Evolutionary conservation across 495 filamentous ascomycete species (phyloP), one percentile per base, ranked within the genome.

Genomic region (Jackrogersella multiformis): DNA sequence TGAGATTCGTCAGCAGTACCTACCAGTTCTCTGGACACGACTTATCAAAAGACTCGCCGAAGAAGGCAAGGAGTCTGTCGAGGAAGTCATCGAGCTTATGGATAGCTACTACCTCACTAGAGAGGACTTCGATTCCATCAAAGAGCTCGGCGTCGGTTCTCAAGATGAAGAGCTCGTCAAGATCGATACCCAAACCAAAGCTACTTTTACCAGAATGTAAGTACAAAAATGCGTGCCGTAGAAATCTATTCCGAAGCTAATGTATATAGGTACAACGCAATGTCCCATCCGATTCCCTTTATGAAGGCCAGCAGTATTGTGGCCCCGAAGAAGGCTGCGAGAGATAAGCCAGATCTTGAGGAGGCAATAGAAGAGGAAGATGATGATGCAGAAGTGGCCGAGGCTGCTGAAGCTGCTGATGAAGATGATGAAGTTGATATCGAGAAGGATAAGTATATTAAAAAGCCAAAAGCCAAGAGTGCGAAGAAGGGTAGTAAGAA

Each of bases 71-170:
- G 90, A 93, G 0, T 81, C 83, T 23, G 87, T 95, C 32, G 80
- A 84, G 0, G 85, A 87, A n/a, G 81, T 82, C 13, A 96, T 97
- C 71, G 85, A 93, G 28, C 81, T 97, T 41, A 97, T 99, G 95
- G 95, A 99, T 72, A 90, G 89, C 75, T 99, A 99, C 76, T 99
- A 89, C 78, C 84, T 99, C n/a, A 98, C 95, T 0, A 87, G 88
- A 57, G 95, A 98, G 5, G 95, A 99, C 77, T 97, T 90, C 76
- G 95, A 99, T 75, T 89, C 87, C 12, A 91, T 98, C 70, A 80
- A 94, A 63, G 95, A 99, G 76, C 87, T 99, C 9, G 94, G 93
- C 9, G 84, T 99, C 30, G 96, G 95, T 13, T 87, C 88, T 1
- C 92, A 94, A 84, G 84, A 88, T 55, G 84, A 91, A 79, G 86